Conservation (phyloP, 1,139 yeast genomes). For the Candida tetrigidarum region DNA sequence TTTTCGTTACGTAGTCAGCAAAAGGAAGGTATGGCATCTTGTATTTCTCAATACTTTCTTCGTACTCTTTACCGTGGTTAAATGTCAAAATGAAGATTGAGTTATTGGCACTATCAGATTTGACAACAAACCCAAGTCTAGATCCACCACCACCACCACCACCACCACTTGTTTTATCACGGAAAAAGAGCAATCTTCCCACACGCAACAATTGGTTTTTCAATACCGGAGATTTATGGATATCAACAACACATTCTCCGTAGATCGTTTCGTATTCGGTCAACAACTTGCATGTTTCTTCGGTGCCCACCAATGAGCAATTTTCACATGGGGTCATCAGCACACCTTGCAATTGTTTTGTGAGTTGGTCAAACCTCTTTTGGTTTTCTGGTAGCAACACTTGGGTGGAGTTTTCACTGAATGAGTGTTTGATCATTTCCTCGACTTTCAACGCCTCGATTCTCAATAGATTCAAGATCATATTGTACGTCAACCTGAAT, state of each 20-base stretch:
- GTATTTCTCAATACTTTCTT: slow-evolving; percentile 26
- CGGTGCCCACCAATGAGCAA: slow-evolving; percentile 43
- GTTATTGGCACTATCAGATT: slow-evolving; percentile 34
- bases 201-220: slow-evolving; percentile 47
- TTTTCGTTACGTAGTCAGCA: slow-evolving; percentile 27
- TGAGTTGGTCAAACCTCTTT: slow-evolving; percentile 58
- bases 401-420: slow-evolving; percentile 90
- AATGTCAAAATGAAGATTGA: slow-evolving; percentile 45
- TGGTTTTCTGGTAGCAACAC: slow-evolving; percentile 87
- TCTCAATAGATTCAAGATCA: slow-evolving; percentile 89
- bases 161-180: no score
- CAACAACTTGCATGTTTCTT: slow-evolving; percentile 48
- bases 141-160: slow-evolving; percentile 34
- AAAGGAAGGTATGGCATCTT: slow-evolving; percentile 60
- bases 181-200: slow-evolving; percentile 67
- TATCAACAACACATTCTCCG: slow-evolving; percentile 50
- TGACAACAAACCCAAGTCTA: slow-evolving; percentile 59
- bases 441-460: slow-evolving; percentile 95
- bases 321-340: slow-evolving; percentile 42
- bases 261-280: slow-evolving; percentile 48
- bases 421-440: slow-evolving; percentile 96
- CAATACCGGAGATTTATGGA: slow-evolving; percentile 49
- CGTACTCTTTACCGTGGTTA: slow-evolving; percentile 46
- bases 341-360: slow-evolving; percentile 46
- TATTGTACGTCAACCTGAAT: slow-evolving; percentile 90